Evolutionary conservation across 2,329 filamentous ascomycete species (phyloP).

Genomic region (Epichloe gansuensis): DNA sequence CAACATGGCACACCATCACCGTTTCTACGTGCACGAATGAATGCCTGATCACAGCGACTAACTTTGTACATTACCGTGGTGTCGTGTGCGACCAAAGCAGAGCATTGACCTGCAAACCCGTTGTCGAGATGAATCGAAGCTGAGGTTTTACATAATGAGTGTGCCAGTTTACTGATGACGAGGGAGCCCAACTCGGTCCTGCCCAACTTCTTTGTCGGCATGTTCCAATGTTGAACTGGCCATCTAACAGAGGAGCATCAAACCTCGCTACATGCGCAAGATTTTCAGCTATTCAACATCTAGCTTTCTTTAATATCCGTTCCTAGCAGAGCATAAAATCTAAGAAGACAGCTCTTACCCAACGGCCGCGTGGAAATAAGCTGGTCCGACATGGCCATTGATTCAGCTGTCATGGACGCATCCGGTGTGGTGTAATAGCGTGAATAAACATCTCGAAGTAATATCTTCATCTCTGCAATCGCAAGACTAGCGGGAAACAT

Average conservation of each 20-base stretch:
- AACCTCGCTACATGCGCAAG: not conserved
- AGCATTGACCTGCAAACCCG: not conserved
- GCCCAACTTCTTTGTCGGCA: not conserved
- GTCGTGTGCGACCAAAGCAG: not conserved
- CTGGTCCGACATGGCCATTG: constrained; percentile 56
- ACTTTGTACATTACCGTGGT: not conserved
- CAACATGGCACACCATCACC: not conserved
- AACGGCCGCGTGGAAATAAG: constrained; percentile 53
- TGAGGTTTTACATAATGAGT: not conserved
- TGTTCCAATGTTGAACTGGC: not conserved
- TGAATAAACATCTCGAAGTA: constrained; percentile 51
- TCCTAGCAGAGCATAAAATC: constrained; percentile 27
- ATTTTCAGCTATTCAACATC: not conserved
- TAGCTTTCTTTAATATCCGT: not conserved
- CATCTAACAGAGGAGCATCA: not conserved
- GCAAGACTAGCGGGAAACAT: constrained; percentile 31
- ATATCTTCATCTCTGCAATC: constrained; percentile 54
- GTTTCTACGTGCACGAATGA: not conserved
- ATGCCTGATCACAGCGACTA: not conserved
- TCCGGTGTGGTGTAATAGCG: constrained; percentile 44
- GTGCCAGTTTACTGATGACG: not conserved
- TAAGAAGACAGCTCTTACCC: constrained; percentile 46
- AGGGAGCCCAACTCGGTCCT: not conserved
- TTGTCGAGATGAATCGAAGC: not conserved
- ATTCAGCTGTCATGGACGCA: constrained; percentile 36